Evolutionary conservation across 2,329 filamentous ascomycete genomes (phyloP).

Genomic region (Daldinia eschscholtzii): DNA sequence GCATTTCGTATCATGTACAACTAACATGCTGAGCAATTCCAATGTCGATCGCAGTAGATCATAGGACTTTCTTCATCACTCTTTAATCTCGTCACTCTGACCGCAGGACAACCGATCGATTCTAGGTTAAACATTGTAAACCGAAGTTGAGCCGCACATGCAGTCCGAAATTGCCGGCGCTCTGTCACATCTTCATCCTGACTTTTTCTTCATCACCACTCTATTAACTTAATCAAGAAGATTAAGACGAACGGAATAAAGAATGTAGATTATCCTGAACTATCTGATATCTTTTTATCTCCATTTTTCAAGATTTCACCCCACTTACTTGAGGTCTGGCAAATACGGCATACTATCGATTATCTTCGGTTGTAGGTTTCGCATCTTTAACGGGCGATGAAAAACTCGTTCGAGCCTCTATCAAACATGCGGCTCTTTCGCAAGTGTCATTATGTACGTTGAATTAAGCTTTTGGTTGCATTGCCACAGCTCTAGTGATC

Average conservation of each 20-base stretch:
- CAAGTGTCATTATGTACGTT: constrained; percentile 24
- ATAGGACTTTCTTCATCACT: constrained; percentile 25
- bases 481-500: constrained; percentile 35
- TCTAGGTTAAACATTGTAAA: constrained; percentile 22
- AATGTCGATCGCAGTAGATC: constrained; percentile 38
- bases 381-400: constrained; percentile 20
- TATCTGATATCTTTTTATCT: no score
- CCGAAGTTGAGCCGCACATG: constrained; percentile 4
- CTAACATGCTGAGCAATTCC: constrained; percentile 21
- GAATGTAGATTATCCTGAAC: neutral
- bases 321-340: neutral
- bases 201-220: neutral
- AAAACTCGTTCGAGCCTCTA: constrained; percentile 7
- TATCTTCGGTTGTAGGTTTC: constrained; percentile 8
- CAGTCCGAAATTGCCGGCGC: neutral
- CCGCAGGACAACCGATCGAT: constrained; percentile 14
- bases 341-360: constrained; percentile 8
- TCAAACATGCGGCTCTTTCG: constrained; percentile 39
- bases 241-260: no score
- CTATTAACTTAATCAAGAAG: neutral
- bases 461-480: constrained; percentile 44
- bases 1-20: constrained; percentile 24
- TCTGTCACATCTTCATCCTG: constrained; percentile 2
- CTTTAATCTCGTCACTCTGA: constrained; percentile 20
- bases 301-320: neutral